Evolutionary conservation across 2,329 filamentous ascomycete species (phyloP), one percentile per base, ranked within the genome.

Genomic region (Xylaria hypoxylon): DNA sequence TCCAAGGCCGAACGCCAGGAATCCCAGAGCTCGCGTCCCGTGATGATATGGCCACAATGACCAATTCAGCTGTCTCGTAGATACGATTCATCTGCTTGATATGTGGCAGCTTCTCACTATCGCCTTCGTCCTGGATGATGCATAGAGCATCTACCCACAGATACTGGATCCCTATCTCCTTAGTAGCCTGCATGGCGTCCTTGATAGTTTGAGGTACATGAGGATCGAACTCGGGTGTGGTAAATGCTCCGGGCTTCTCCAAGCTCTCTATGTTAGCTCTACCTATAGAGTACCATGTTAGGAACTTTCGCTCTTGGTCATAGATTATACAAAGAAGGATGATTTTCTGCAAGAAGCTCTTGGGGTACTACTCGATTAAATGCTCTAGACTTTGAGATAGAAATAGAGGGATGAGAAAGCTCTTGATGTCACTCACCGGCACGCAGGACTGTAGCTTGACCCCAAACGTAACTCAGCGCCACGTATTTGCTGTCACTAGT

Each of bases 71-170:
- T 13, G 48, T 64, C 48, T 64, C 62, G 28, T 64, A 64, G 26
- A 64, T 55, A 10, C 48, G 55, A n/a, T 64, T 64, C 62, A 64
- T 64, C 31, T 59, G 47, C 48, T 64, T 59, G 62, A 64, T 64
- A 31, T 64, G 62, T 17, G 55, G 55, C 17, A 64, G 48, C 31
- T 64, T 64, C 26, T 48, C 62, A 13, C 47, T 50, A 11, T 24
- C 50, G 7, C 44, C 55, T 13, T 64, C 62, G n/a, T 64, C 62
- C 31, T 64, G 62, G 5, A 64, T 44, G 33, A 64, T 64, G 13
- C 62, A 64, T 10, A 64, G 42, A 2, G 62, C 62, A 15, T 64
- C 62, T 5, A 64, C 62, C 62, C 62, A 64, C 8, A 64, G 31
- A 19, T 59, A 40, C 33, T 22, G 55, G 5, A 64, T 59, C 10